These are phyloP conservation scores for Phanerodontia chrysosporium DNA, from an alignment of 768 basidiomycete species.

Conservation along the genomic window DNA sequence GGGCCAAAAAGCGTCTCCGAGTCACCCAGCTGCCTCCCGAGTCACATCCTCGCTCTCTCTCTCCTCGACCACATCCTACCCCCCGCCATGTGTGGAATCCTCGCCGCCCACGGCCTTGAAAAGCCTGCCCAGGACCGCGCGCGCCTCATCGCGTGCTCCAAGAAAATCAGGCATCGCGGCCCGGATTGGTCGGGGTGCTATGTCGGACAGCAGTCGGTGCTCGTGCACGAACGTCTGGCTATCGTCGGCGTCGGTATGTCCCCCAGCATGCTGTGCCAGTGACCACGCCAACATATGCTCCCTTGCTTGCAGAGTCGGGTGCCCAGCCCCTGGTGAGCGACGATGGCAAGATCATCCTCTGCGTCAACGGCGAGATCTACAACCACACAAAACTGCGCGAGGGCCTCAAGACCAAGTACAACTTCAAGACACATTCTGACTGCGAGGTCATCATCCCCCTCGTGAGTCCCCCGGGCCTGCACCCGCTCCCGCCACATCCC, in stretches of 20 bases:
- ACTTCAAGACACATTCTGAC: conserved; percentile 96
- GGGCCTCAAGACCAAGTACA: conserved; percentile 54
- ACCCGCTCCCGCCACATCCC: not conserved
- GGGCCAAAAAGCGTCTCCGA: not conserved
- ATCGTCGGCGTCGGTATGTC: conserved; percentile 95
- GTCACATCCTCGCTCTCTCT: not conserved
- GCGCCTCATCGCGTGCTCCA: conserved; percentile 79
- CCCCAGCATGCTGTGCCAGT: not conserved
- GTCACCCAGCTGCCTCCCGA: not conserved
- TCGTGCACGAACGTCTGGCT: conserved; percentile 94
- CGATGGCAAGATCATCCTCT: conserved; percentile 77
- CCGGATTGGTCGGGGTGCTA: conserved; percentile 99
- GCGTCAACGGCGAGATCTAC: conserved; percentile 99
- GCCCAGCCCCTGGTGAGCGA: conserved; percentile 91
- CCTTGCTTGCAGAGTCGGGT: conserved; percentile 81
- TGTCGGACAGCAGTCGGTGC: conserved; percentile 74
- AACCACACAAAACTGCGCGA: conserved; percentile 85
- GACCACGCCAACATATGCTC: too few relatives aligned
- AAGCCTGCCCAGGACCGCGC: conserved; percentile 67
- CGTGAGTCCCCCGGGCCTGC: conserved; percentile 36
- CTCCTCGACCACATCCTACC: not conserved
- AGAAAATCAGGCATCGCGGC: conserved; percentile 87
- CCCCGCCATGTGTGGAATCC: conserved; percentile 81
- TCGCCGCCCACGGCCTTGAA: conserved; percentile 78
- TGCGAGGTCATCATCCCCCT: conserved; percentile 96